Base-by-base conservation (phyloP, 352 stramenopile species). In the Pythium phragmiticola region DNA sequence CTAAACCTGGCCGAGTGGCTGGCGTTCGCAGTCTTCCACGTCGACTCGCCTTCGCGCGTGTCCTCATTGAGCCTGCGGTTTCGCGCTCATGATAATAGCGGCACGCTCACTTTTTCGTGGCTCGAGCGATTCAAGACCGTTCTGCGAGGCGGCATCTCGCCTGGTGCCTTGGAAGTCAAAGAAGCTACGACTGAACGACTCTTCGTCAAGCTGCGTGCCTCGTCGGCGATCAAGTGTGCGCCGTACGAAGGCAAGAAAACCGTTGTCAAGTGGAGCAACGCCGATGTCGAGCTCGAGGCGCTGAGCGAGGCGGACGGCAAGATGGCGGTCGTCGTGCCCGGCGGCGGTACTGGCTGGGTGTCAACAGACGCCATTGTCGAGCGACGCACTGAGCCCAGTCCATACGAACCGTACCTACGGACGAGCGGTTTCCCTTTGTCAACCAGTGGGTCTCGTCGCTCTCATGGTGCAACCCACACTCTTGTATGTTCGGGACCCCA, bases 21-120 rank as follows among this genome's bases (percentile, higher is more conserved):
- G 45, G 75, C 68, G 19, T 56, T 75, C 28, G 72, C 57, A 13
- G 47, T 75, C 0, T 78, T 82, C 57, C 75, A 82, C 33, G 60
- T 57, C 1, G 72, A 79, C 52, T 76, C 72, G 7, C 43, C 55
- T 8, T 69, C 50, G 1, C 49, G 49, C 14, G 52, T 82, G 13
- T 65, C 72, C 7, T 57, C 55, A 3, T 60, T 77, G 33, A 49
- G 67, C 17, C 43, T 82, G 0, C 36, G 49, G 12, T 21, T 37
- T 21, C 21, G 21, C 21, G 21, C 21, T 42, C 21, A 36, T 7
- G 13, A 5, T 51, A 13, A 39, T 26, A 6, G 39, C 16, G 34
- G 7, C 2, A 12, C 3, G 16, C 17, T 42, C 7, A 59, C 33
- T 9, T 7, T 7, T 8, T 17, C 4, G 52, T 59, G 52, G 52